Conservation (phyloP, 805 yeast species). For the Yamadazyma endophytica region DNA sequence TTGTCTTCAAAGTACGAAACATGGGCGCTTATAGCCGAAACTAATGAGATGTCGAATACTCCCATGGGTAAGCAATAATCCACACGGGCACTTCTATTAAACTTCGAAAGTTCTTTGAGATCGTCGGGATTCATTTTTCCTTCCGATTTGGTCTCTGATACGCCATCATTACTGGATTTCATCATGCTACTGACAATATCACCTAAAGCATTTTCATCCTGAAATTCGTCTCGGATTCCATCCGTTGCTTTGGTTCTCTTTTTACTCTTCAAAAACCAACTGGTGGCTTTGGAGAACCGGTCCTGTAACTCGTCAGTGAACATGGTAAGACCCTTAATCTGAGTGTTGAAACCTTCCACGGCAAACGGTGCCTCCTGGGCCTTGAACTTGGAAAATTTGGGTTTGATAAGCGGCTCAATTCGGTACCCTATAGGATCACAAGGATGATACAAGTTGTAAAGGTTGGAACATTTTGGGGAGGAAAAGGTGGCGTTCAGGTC, state of each 20-base stretch:
- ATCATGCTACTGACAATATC: slow-evolving; percentile 32
- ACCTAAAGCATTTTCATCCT: slow-evolving; percentile 36
- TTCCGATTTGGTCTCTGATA: slow-evolving; percentile 12
- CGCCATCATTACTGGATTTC: slow-evolving; percentile 14
- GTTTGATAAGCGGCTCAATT: slow-evolving; percentile 74
- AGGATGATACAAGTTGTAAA: slow-evolving; percentile 83
- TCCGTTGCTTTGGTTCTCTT: slow-evolving; percentile 5
- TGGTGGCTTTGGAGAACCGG: slow-evolving; percentile 28
- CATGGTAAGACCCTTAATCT: slow-evolving; percentile 38
- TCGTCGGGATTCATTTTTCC: slow-evolving; percentile 23
- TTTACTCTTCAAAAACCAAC: slow-evolving; percentile 25
- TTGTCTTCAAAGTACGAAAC: slow-evolving; percentile 83
- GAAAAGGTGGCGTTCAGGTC: slow-evolving; percentile 15
- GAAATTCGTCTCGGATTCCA: slow-evolving; percentile 13
- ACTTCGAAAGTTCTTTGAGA: slow-evolving; percentile 31
- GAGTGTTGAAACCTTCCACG: slow-evolving; percentile 47
- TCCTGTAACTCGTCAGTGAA: slow-evolving; percentile 37
- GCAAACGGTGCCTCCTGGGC: slow-evolving; percentile 61
- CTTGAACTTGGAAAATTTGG: slow-evolving; percentile 42
- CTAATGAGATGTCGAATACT: slow-evolving; percentile 70
- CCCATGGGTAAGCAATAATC: slow-evolving; percentile 81
- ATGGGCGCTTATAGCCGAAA: slow-evolving; percentile 85
- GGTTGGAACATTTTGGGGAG: slow-evolving; percentile 57
- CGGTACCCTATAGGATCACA: slow-evolving; percentile 92
- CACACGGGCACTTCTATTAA: slow-evolving; percentile 73